Evolutionary conservation across 257 asterid genomes (phyloP).

Genomic region (Solanum chiquidenum): DNA sequence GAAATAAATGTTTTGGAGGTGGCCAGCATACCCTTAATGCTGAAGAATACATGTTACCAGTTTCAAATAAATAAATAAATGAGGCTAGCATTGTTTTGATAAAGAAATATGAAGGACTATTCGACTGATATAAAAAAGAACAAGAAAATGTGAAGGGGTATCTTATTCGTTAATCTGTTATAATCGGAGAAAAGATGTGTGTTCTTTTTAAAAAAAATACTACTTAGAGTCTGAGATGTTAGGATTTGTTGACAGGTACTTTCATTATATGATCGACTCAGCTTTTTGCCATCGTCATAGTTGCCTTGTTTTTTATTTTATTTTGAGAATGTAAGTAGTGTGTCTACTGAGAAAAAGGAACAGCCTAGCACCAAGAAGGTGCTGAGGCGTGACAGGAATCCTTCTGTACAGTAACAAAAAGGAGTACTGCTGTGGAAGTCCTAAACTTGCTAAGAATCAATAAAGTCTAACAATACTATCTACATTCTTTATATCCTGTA

Average conservation of each 20-base stretch:
- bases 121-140: background rate
- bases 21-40: background rate
- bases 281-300: background rate
- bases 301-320: background rate
- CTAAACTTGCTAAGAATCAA: background rate
- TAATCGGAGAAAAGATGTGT: background rate
- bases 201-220: background rate
- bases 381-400: background rate
- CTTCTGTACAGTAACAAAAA: background rate
- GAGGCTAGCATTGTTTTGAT: background rate
- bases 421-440: background rate
- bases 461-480: background rate
- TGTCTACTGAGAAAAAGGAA: background rate
- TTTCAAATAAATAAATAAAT: background rate
- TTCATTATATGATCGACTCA: background rate
- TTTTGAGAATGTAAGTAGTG: background rate
- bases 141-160: background rate
- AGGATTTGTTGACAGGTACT: background rate
- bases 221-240: background rate
- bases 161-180: background rate
- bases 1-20: background rate
- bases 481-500: background rate
- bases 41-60: background rate
- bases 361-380: background rate
- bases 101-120: background rate